Percentiles rank a stretch among this genome's conserved stretches.
phyloP scores from a whole-genome alignment of 371 early-diverging fungal species.

The Lichtheimia hyalospora region DNA sequence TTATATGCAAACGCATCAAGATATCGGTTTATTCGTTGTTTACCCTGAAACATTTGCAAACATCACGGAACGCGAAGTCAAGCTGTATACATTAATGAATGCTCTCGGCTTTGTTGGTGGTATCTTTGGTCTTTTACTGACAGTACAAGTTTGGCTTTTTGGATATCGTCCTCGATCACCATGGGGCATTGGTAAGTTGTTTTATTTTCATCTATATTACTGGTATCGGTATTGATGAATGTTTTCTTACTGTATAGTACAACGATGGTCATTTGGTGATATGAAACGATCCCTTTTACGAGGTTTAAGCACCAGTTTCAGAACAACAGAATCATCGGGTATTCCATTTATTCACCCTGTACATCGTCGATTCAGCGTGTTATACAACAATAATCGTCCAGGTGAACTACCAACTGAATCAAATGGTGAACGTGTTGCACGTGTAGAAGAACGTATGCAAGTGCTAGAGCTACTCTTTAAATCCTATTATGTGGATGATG shows the following conservation, averaged over 20 bases:
- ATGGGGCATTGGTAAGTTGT: constrained; percentile 33
- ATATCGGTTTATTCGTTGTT: constrained; percentile 33
- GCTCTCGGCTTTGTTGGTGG: constrained; percentile 53
- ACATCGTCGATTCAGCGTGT: constrained; percentile 41
- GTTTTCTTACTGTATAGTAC: constrained; percentile 14
- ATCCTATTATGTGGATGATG: constrained; percentile 43
- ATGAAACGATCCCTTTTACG: constrained; percentile 42
- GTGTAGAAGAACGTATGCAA: constrained; percentile 34
- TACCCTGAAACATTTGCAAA: constrained; percentile 25
- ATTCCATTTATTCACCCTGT: constrained; percentile 50
- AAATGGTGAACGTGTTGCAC: constrained; percentile 18
- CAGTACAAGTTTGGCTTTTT: constrained; percentile 49
- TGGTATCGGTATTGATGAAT: too few species aligned
- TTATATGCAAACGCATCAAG: constrained; percentile 28
- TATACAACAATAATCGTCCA: constrained; percentile 12
- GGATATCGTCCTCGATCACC: constrained; percentile 50
- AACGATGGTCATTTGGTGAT: constrained; percentile 50
- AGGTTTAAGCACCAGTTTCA: constrained; percentile 40
- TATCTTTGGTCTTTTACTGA: constrained; percentile 48
- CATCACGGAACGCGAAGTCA: constrained; percentile 37
- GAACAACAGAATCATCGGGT: constrained; percentile 34
- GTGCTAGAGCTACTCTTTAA: constrained; percentile 35
- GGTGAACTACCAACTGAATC: constrained; percentile 13
- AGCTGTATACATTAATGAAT: constrained; percentile 48
- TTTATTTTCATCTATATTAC: too few species aligned